phyloP scores from a whole-genome alignment of 202 grass and related monocot genomes.

The Dendrocalamus latiflorus region DNA sequence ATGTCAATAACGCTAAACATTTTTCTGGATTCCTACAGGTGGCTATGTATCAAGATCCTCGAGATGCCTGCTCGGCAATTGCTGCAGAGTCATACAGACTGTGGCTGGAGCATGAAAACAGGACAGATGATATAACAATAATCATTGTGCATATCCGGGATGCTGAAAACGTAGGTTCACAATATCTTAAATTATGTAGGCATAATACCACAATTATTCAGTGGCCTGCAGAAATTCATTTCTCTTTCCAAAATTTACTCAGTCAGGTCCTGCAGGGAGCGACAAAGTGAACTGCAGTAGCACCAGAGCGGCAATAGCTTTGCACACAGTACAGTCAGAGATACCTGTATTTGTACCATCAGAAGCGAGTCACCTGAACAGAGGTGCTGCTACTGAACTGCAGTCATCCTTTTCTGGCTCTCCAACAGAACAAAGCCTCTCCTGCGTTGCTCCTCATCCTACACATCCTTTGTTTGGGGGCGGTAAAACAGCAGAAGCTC shows the following conservation, averaged over 20 bases:
- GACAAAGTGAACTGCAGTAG: conserved; percentile 33
- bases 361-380: conserved; percentile 27
- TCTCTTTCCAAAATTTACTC: conserved; percentile 49
- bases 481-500: conserved; percentile 22
- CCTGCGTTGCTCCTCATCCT: conserved; percentile 44
- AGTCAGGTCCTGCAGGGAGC: conserved; percentile 64
- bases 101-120: conserved; percentile 89
- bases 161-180: conserved; percentile 53
- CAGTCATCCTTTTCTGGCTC: conserved; percentile 25
- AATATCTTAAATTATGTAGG: conserved; percentile 7
- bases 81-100: conserved; percentile 77
- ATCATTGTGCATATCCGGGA: conserved; percentile 90
- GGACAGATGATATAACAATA: conserved; percentile 98
- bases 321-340: conserved; percentile 19
- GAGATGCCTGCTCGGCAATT: conserved; percentile 87
- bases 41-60: conserved; percentile 65
- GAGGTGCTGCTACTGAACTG: conserved; percentile 26
- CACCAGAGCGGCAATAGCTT: conserved; percentile 28
- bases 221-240: conserved; percentile 39
- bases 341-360: conserved; percentile 26
- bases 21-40: conserved; percentile 49
- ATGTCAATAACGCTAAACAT: neutral
- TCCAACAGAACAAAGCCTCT: conserved; percentile 29
- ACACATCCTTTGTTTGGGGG: conserved; percentile 9
- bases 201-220: conserved; percentile 4